A percentile compares a stretch with the other conserved stretches of the same genome.
phyloP scores from a whole-genome alignment of 257 asterid genomes.

The Haberlea rhodopensis region DNA sequence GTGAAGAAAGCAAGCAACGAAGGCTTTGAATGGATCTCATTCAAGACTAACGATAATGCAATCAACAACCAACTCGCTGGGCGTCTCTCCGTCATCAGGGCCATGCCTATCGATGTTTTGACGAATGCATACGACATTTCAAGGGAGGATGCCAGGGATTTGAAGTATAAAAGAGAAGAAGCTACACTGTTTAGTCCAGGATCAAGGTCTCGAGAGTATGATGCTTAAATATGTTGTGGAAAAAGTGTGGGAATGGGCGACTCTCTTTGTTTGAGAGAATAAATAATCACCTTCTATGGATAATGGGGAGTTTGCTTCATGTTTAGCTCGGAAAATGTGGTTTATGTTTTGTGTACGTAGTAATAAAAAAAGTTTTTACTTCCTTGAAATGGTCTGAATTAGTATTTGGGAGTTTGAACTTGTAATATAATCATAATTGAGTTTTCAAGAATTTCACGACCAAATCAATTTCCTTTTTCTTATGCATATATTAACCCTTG shows the following conservation, averaged over 20 bases:
- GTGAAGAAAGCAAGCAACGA: conserved; percentile 48
- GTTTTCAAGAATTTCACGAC: too few species aligned
- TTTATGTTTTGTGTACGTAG: neutral
- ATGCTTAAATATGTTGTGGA: neutral
- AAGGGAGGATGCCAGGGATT: conserved; percentile 39
- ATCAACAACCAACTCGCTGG: conserved; percentile 46
- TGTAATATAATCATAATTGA: too few species aligned
- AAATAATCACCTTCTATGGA: neutral
- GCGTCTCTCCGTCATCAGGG: conserved; percentile 51
- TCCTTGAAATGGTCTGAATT: too few species aligned
- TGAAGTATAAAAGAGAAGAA: conserved; percentile 61
- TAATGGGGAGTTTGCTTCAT: neutral
- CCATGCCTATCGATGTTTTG: conserved; percentile 58
- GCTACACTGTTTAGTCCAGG: conserved; percentile 35
- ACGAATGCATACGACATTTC: conserved; percentile 49
- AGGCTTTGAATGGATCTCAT: conserved; percentile 59
- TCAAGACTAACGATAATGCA: conserved; percentile 66
- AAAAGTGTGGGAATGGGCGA: neutral
- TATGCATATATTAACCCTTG: too few species aligned
- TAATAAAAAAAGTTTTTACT: neutral
- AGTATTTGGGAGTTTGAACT: too few species aligned
- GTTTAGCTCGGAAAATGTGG: neutral
- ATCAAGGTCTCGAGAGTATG: conserved; percentile 7
- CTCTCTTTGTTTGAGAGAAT: neutral
- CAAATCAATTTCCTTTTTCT: too few species aligned